These are phyloP conservation scores for Annulohypoxylon stygium DNA, from an alignment of 495 filamentous ascomycete species.

Conservation along the genomic window DNA sequence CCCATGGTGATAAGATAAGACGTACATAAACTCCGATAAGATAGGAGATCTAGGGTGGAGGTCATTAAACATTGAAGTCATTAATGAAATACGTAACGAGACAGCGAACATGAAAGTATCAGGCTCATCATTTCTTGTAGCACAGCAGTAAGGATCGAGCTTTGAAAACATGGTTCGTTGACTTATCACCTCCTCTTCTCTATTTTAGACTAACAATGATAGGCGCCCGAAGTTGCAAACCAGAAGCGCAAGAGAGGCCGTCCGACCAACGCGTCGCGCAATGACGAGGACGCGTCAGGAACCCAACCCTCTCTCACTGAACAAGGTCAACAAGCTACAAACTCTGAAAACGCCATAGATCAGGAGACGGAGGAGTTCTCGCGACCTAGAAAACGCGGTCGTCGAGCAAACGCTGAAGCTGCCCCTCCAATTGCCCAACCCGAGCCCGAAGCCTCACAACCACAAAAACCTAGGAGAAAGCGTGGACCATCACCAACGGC, in stretches of 20 bases:
- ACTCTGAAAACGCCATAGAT: constrained; percentile 14
- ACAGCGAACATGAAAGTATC: neutral
- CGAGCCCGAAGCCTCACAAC: constrained; percentile 33
- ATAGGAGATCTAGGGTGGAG: constrained; percentile 8
- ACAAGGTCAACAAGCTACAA: constrained; percentile 32
- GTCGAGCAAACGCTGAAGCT: constrained; percentile 28
- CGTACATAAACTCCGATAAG: constrained; percentile 18
- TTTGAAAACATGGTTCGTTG: constrained; percentile 22
- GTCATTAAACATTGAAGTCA: constrained; percentile 1
- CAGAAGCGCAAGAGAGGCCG: constrained; percentile 61
- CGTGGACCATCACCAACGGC: constrained; percentile 28
- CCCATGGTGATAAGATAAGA: too few species aligned
- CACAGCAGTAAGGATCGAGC: neutral
- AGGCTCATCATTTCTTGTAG: neutral
- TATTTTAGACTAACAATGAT: constrained; percentile 26
- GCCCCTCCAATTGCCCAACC: constrained; percentile 20
- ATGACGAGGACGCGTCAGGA: constrained; percentile 53
- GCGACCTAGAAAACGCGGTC: constrained; percentile 44
- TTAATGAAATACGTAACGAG: neutral
- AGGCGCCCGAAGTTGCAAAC: constrained; percentile 53
- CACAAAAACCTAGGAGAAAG: constrained; percentile 23
- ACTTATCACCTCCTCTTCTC: neutral
- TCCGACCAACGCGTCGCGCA: constrained; percentile 55
- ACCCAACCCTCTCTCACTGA: constrained; percentile 27
- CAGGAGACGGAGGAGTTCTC: constrained; percentile 29